phyloP scores from a whole-genome alignment of 805 yeast species.

The Pichia thaimueangensis region DNA sequence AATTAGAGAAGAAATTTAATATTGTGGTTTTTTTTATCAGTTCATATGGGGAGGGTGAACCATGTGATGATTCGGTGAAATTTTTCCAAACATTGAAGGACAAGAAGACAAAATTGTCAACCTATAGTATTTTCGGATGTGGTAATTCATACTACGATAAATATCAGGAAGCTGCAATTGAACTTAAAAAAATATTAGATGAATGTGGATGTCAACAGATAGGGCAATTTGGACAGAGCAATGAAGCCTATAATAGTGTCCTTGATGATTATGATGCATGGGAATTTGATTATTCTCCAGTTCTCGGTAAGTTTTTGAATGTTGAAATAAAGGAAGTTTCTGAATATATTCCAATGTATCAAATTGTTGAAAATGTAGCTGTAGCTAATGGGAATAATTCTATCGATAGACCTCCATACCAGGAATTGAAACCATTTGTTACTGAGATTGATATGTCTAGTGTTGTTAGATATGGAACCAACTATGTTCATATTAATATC shows the following conservation, averaged over 20 bases:
- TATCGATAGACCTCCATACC: constrained; percentile 21
- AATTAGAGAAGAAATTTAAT: background rate
- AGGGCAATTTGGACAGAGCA: constrained; percentile 77
- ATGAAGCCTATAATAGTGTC: constrained; percentile 83
- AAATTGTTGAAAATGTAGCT: constrained; percentile 27
- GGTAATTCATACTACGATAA: constrained; percentile 91
- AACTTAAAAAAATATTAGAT: constrained; percentile 43
- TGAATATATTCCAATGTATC: constrained; percentile 55
- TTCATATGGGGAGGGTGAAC: constrained; percentile 96
- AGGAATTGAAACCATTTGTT: constrained; percentile 48
- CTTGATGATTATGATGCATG: constrained; percentile 88
- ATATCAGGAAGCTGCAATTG: constrained; percentile 72
- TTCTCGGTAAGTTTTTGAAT: background rate
- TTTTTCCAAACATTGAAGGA: constrained; percentile 41
- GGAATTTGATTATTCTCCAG: constrained; percentile 73
- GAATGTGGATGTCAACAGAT: constrained; percentile 55
- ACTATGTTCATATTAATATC: constrained; percentile 65
- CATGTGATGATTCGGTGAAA: constrained; percentile 79
- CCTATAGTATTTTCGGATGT: constrained; percentile 73
- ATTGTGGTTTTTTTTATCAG: constrained; percentile 59
- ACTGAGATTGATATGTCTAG: constrained; percentile 43
- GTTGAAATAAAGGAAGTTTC: background rate
- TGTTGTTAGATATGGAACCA: constrained; percentile 57
- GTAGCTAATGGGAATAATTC: background rate
- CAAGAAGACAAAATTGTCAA: constrained; percentile 32